phyloP scores from a whole-genome alignment of 768 basidiomycete genomes.

The Tricholoma hemisulphureum region DNA sequence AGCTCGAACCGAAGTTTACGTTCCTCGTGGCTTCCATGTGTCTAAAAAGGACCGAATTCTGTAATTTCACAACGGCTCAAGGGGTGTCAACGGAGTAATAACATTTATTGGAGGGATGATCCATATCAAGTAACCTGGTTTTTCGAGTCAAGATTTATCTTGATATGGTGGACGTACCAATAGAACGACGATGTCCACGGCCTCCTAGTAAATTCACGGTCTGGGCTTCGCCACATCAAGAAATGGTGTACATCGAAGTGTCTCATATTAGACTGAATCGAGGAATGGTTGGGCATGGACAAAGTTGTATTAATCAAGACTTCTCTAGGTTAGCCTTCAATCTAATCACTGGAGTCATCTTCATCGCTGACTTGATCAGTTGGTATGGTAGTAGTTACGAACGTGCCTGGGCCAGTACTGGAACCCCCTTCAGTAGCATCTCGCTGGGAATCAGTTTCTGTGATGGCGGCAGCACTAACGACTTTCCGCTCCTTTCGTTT shows the following conservation, averaged over 20 bases:
- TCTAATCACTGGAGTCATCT: constrained; percentile 17
- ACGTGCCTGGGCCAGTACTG: constrained; percentile 31
- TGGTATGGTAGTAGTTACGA: constrained; percentile 2
- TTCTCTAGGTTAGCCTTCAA: neutral
- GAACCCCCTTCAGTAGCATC: constrained; percentile 25
- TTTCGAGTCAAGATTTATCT: no score
- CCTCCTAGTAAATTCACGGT: neutral
- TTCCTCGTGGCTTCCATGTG: constrained; percentile 11
- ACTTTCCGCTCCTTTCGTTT: constrained; percentile 50
- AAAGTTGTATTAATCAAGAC: neutral
- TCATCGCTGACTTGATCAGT: constrained; percentile 12
- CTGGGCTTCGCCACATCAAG: neutral
- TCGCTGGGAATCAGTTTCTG: constrained; percentile 27
- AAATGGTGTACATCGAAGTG: neutral
- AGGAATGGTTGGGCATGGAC: neutral
- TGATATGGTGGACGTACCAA: neutral
- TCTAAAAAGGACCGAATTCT: neutral
- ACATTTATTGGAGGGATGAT: neutral
- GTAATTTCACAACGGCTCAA: neutral
- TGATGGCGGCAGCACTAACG: constrained; percentile 48
- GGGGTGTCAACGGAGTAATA: neutral
- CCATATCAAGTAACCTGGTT: neutral
- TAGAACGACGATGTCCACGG: neutral
- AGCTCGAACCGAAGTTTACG: neutral
- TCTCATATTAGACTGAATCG: neutral